Evolutionary conservation across 495 filamentous ascomycete species (phyloP).

Genomic region (Annulohypoxylon bovei): DNA sequence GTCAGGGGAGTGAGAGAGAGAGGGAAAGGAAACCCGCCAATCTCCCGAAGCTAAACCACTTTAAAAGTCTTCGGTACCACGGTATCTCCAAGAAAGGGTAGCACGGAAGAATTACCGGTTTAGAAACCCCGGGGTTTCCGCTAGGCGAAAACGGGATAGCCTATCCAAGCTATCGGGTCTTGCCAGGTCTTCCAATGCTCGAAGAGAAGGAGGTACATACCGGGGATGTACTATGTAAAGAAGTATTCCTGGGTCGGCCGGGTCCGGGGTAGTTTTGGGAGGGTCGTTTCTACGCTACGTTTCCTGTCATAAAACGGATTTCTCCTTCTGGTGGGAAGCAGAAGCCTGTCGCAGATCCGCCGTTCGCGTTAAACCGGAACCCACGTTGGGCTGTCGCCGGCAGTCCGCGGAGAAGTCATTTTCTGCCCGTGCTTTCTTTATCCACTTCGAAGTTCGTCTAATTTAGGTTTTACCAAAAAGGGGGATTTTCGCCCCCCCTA

Average conservation of each 20-base stretch:
- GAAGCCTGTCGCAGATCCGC: slow-evolving; percentile 27
- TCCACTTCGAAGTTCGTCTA: slow-evolving; percentile 17
- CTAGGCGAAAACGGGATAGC: slow-evolving; percentile 27
- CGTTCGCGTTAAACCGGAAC: slow-evolving; percentile 15
- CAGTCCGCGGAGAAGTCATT: slow-evolving; percentile 31
- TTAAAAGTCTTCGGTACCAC: slow-evolving; percentile 29
- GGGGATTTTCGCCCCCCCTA: slow-evolving; percentile 10
- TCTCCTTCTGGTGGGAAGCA: background rate
- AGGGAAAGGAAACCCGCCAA: slow-evolving; percentile 7
- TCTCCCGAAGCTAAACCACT: slow-evolving; percentile 18
- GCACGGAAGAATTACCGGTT: slow-evolving; percentile 18
- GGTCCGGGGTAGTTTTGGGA: slow-evolving; percentile 15
- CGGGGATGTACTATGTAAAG: too few relatives aligned
- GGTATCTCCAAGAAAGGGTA: background rate
- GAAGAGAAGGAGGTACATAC: background rate
- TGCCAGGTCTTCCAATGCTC: too few relatives aligned
- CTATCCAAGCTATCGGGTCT: slow-evolving; percentile 39
- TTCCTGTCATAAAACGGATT: slow-evolving; percentile 1
- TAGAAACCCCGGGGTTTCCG: slow-evolving; percentile 19
- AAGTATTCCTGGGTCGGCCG: slow-evolving; percentile 10
- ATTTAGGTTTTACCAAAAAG: slow-evolving; percentile 18
- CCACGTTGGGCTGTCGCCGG: background rate
- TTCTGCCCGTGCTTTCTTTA: slow-evolving; percentile 18
- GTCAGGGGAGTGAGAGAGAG: background rate
- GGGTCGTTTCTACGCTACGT: background rate